These are phyloP conservation scores for Seminavis robusta DNA, from an alignment of 108 stramenopile genomes.

Conservation along the genomic window DNA sequence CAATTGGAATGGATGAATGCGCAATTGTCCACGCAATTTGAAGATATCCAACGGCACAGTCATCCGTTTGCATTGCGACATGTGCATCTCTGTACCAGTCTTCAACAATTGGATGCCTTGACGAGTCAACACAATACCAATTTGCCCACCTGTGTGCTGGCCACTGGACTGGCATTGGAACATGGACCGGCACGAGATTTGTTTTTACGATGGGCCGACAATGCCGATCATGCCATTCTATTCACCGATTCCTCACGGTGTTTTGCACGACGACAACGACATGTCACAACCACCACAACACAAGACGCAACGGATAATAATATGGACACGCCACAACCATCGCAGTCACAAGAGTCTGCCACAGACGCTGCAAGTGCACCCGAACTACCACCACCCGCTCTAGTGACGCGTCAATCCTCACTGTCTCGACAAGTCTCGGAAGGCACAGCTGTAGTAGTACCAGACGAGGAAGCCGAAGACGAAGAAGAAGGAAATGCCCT, in stretches of 20 bases:
- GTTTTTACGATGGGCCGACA: slow-evolving; percentile 73
- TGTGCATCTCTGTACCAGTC: slow-evolving; percentile 49
- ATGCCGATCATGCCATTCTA: slow-evolving; percentile 73
- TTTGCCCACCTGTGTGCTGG: slow-evolving; percentile 79
- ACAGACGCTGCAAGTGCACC: too few species aligned
- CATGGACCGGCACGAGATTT: slow-evolving; percentile 80
- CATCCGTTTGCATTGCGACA: slow-evolving; percentile 58
- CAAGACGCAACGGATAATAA: neutral
- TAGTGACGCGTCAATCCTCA: neutral
- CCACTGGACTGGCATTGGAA: slow-evolving; percentile 73
- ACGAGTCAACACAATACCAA: slow-evolving; percentile 11
- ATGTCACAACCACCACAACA: too few species aligned
- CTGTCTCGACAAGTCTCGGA: neutral
- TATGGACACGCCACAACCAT: too few species aligned
- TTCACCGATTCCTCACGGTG: slow-evolving; percentile 77
- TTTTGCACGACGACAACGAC: slow-evolving; percentile 29
- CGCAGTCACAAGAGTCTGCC: too few species aligned
- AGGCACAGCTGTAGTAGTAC: slow-evolving; percentile 2
- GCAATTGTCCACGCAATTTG: slow-evolving; percentile 27
- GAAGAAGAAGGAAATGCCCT: slow-evolving; percentile 22
- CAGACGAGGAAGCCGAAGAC: slow-evolving; percentile 19
- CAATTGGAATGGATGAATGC: slow-evolving; percentile 89
- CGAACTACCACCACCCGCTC: neutral
- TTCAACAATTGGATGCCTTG: slow-evolving; percentile 56
- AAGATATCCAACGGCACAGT: slow-evolving; percentile 5